Percentiles rank a stretch among this genome's conserved stretches.
phyloP scores from a whole-genome alignment of 2,329 filamentous ascomycete species.

The Xylaria sp. region DNA sequence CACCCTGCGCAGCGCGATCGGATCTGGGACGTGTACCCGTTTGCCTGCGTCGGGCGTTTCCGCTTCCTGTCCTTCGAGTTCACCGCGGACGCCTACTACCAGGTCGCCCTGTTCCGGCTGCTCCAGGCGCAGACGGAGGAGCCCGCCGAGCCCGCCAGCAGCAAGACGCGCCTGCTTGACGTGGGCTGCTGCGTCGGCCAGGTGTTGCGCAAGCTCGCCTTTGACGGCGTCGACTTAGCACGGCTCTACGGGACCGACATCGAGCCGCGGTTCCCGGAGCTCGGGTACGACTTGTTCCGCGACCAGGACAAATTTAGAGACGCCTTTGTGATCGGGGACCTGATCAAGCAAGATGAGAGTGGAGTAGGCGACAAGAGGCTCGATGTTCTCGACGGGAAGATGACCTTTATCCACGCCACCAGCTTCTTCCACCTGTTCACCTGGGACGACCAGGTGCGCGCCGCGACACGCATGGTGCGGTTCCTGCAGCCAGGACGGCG shows the following conservation, averaged over 20 bases:
- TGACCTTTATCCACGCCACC: slow-evolving; percentile 55
- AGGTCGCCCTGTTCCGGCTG: slow-evolving; percentile 50
- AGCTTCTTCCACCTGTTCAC: slow-evolving; percentile 59
- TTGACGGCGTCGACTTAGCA: slow-evolving; percentile 54
- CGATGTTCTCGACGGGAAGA: slow-evolving; percentile 45
- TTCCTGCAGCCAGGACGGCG: slow-evolving; percentile 52
- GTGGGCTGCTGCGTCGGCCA: slow-evolving; percentile 59
- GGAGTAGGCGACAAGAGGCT: slow-evolving; percentile 34
- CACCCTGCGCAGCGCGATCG: slow-evolving; percentile 47
- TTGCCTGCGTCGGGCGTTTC: slow-evolving; percentile 56
- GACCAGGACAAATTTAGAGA: slow-evolving; percentile 56
- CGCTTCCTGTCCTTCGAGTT: slow-evolving; percentile 54
- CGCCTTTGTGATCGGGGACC: slow-evolving; percentile 57
- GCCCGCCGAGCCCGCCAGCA: neutral
- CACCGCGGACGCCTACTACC: slow-evolving; percentile 49
- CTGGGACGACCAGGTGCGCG: slow-evolving; percentile 53
- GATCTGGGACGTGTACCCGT: slow-evolving; percentile 52
- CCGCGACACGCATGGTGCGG: slow-evolving; percentile 51
- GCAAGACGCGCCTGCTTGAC: slow-evolving; percentile 53
- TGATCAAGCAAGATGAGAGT: slow-evolving; percentile 46
- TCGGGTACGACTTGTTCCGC: slow-evolving; percentile 69
- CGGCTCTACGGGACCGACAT: slow-evolving; percentile 59
- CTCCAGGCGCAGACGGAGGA: slow-evolving; percentile 37
- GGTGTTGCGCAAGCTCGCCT: slow-evolving; percentile 54
- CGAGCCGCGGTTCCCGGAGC: slow-evolving; percentile 56